Conservation (phyloP, 371 early-diverging fungal species). For the Haplosporangium sp. region DNA sequence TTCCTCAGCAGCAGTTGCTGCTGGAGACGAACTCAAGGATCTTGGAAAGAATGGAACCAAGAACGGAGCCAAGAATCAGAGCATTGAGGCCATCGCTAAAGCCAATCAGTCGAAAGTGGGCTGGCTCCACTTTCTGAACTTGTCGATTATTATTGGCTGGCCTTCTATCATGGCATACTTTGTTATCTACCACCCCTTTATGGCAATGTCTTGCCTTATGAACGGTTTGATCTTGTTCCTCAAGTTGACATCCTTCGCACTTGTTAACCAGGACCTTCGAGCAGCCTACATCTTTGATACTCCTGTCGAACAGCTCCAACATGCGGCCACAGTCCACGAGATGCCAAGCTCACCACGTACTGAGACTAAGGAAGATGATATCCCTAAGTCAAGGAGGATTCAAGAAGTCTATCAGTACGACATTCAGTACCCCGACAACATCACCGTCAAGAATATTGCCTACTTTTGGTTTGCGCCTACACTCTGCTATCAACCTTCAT, state of each 20-base stretch:
- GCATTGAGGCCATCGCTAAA: constrained; percentile 14
- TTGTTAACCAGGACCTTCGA: constrained; percentile 78
- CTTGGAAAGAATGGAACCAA: neutral
- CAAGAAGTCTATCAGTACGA: constrained; percentile 58
- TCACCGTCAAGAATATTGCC: constrained; percentile 72
- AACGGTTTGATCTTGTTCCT: constrained; percentile 76
- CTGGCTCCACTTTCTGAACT: constrained; percentile 68
- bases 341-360: constrained; percentile 11
- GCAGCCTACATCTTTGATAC: constrained; percentile 56
- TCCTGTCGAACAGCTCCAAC: constrained; percentile 23
- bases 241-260: constrained; percentile 82
- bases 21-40: constrained; percentile 8
- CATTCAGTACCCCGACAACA: constrained; percentile 81
- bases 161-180: constrained; percentile 81
- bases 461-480: constrained; percentile 91
- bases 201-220: constrained; percentile 73
- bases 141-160: constrained; percentile 68
- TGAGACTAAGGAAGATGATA: neutral
- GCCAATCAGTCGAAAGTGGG: constrained; percentile 35
- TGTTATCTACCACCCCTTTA: constrained; percentile 79
- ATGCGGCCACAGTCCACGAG: constrained; percentile 35
- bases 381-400: neutral
- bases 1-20: constrained; percentile 17
- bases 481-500: constrained; percentile 91
- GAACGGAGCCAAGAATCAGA: neutral